Base-by-base conservation (phyloP, 345 rosid genomes). In the Citrus sp. region DNA sequence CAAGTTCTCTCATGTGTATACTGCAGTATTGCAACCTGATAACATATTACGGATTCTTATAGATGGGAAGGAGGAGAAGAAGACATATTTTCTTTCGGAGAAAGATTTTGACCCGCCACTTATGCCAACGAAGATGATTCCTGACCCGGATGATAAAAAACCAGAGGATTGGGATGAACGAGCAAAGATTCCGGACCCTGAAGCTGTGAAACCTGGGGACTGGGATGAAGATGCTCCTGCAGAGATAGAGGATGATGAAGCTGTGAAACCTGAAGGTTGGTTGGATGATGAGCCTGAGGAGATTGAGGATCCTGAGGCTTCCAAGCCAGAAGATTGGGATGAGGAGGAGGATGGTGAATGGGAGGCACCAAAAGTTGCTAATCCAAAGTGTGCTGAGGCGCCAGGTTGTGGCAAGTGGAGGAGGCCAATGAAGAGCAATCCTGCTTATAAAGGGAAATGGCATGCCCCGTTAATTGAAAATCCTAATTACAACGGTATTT, bases 321-420 rank as follows among this genome's bases (percentile, higher is more conserved):
- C 75, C 2, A 89, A 85, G 81, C 91, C 91, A 0, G 91, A 86
- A 79, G 89, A 88, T 77, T 89, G 91, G 93, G 85, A 87, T 72
- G 92, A 89, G 12, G 90, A 88, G 72, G 93, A 89, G 76, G 93
- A 89, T 80, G 93, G 93, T 72, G 85, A 81, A 64, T 89, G 88
- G 88, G 90, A 88, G 70, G 80, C 91, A 12, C 93, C 89, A 35
- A 88, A 82, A 80, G 75, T 84, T 35, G 78, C 61, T 35, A 89
- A 89, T 75, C 87, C 85, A 18, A 87, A 82, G 76, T 89, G 92
- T 67, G 84, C 78, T 76, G 4, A 25, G 7, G 87, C 86, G 4
- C 89, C 91, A 18, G 92, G 92, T n/a, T 89, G 92, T 55, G 92
- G 92, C 62, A 80, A 84, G 67, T 89, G 92, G 92, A 84, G 81